Evolutionary conservation across 306 rosid species (phyloP), one percentile per base, ranked within the genome.

Genomic region (Vicia villosa): DNA sequence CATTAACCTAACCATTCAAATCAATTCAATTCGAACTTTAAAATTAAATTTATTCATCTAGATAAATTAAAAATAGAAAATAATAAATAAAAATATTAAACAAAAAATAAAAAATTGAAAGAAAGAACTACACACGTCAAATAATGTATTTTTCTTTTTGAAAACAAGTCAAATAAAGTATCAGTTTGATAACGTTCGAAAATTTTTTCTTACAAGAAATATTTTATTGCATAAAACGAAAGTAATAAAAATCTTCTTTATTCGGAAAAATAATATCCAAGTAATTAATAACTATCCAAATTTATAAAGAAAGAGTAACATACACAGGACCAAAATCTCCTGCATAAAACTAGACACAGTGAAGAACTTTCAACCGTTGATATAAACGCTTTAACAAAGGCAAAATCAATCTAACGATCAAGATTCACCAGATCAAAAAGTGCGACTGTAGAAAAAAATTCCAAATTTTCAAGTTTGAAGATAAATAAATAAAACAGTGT

Each of bases 401-500:
- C 34, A 52, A 21, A 1, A 4, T 52, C 59, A 4, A 56, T 56
- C 62, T 1, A 56, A 56, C 37, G 62, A 6, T 26, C 17, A 7
- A 1, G 2, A 26, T 56, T 26, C 0, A 20, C 5, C 37, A 2
- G 5, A 13, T 6, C 38, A 8, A 56, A 24, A 5, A 1, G 2
- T 3, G 5, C 10, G 5, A 13, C 2, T 28, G 62, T 56, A 56
- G 0, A 0, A 46, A 46, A 46, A 46, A 46, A 14, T 45, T 45
- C 9, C 4, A 55, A 55, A 52, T 20, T 2, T 52, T 7, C 10
- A 22, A 0, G n/a, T 41, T 43, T 43, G 49, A 43, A 43, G 49
- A 43, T 43, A 12, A 36, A 56, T 26, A 26, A 24, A 56, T 56
- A 56, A 24, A 56, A 56, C 38, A 56, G 62, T 56, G 62, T 56